These are phyloP conservation scores for Chlorella sp. DNA, from an alignment of 139 green algal genomes.

Conservation along the genomic window DNA sequence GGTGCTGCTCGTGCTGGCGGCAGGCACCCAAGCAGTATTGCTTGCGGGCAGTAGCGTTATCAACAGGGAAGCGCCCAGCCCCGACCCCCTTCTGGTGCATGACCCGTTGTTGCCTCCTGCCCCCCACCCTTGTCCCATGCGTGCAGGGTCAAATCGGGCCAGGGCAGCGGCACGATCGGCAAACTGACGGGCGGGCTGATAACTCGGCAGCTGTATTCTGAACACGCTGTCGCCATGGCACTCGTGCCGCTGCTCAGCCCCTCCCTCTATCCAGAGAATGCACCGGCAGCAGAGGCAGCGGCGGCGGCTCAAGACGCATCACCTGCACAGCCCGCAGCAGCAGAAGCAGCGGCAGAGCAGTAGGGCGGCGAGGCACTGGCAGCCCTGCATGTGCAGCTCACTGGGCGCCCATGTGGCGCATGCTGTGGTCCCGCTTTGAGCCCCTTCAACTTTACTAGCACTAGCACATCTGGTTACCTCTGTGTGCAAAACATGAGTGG, in stretches of 20 bases:
- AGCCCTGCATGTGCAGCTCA: background rate
- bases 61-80: background rate
- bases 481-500: too few relatives aligned
- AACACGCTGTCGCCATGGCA: conserved; percentile 49
- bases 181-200: conserved; percentile 37
- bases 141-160: conserved; percentile 37
- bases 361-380: background rate
- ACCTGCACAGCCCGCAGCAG: background rate
- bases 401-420: too few relatives aligned
- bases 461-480: too few relatives aligned
- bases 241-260: conserved; percentile 60
- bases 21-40: too few relatives aligned
- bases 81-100: background rate
- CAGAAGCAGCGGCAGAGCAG: background rate
- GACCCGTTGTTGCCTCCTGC: background rate
- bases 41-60: background rate
- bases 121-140: background rate
- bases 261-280: conserved; percentile 41
- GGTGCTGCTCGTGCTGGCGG: background rate
- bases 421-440: too few relatives aligned
- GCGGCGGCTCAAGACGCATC: background rate
- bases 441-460: too few relatives aligned
- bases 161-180: conserved; percentile 47
- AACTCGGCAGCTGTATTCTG: conserved; percentile 54
- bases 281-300: background rate